Evolutionary conservation across 148 eudicot species (phyloP), one percentile per base, ranked within the genome.

Genomic region (Gaultheria prostrata): DNA sequence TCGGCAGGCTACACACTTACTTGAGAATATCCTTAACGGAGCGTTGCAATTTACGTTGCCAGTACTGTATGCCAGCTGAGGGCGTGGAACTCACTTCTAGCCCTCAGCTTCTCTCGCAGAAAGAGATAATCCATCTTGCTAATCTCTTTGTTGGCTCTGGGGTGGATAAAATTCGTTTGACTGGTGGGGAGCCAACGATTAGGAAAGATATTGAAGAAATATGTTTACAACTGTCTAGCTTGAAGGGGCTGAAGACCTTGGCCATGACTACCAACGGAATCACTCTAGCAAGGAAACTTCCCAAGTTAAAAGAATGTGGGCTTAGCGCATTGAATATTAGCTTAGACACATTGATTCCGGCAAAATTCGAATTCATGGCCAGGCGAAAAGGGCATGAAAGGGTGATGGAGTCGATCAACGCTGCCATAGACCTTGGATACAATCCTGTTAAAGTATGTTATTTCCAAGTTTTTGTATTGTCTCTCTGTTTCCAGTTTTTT

Each of bases 61-160:
- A 96, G 53, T 96, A 96, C 77, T 96, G 98, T 86, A 96, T 96
- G 98, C 98, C 98, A 43, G 91, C 93, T 69, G 98, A 96, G 83
- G 98, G 98, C 75, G 97, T 90, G 82, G 98, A 94, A 86, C 98
- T 96, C 86, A 94, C 93, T 84, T 92, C 94, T 51, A 84, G 84
- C 54, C 76, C 93, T 59, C 86, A 91, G 70, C 82, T 96, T 76
- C 93, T 96, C 82, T 91, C 98, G 7, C 89, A 78, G 77, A 86
- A 87, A 67, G 98, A 96, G 87, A 93, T 94, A 75, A 86, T 94
- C 80, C 93, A 88, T 39, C 63, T 96, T 82, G 98, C 98, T 63
- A 87, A 86, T 85, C 88, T 96, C 73, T 96, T 96, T 86, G 97
- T 96, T 33, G 90, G 91, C 59, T 89, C 93, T 39, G 98, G 98